A percentile compares a stretch with the other conserved stretches of the same genome.
Evolutionary conservation across 2,329 filamentous ascomycete species (phyloP).

Genomic region (Harringtonia lauricola): DNA sequence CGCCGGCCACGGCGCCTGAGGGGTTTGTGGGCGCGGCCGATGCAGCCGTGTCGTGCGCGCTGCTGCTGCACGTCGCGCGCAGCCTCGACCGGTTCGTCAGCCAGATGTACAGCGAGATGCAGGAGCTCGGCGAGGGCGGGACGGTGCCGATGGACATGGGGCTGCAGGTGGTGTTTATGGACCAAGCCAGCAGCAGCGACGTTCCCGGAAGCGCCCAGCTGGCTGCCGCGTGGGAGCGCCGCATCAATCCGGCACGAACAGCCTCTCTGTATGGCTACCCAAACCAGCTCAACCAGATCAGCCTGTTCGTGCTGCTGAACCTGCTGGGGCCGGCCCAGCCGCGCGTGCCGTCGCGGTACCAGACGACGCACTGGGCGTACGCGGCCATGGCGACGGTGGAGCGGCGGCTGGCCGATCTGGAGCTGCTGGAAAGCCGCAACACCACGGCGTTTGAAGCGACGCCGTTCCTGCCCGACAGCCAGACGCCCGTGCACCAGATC

Average conservation of each 20-base stretch:
- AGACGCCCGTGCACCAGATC: slow-evolving; percentile 32
- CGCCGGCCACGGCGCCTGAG: slow-evolving; percentile 51
- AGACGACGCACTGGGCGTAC: slow-evolving; percentile 75
- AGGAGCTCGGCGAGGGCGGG: slow-evolving; percentile 39
- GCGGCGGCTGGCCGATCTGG: slow-evolving; percentile 44
- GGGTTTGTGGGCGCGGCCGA: slow-evolving; percentile 81
- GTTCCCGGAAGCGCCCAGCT: slow-evolving; percentile 32
- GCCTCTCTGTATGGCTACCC: slow-evolving; percentile 51
- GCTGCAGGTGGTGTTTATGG: slow-evolving; percentile 68
- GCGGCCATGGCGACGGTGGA: slow-evolving; percentile 53
- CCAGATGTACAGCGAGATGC: slow-evolving; percentile 62
- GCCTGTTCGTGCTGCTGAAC: slow-evolving; percentile 81
- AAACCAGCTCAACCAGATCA: slow-evolving; percentile 60
- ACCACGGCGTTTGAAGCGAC: slow-evolving; percentile 30
- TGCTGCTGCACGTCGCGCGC: slow-evolving; percentile 67
- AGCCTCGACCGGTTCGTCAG: slow-evolving; percentile 61
- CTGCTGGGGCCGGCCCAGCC: slow-evolving; percentile 50
- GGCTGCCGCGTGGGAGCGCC: slow-evolving; percentile 60
- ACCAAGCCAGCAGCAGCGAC: slow-evolving; percentile 65
- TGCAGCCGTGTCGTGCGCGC: slow-evolving; percentile 73
- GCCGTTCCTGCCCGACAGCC: slow-evolving; percentile 54
- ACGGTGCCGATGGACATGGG: slow-evolving; percentile 57
- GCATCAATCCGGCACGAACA: slow-evolving; percentile 54
- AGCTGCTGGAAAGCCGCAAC: slow-evolving; percentile 19
- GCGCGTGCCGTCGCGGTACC: slow-evolving; percentile 63